Evolutionary conservation across 2,329 filamentous ascomycete species (phyloP).

Genomic region (Teratosphaeria pseudoeucalypti): DNA sequence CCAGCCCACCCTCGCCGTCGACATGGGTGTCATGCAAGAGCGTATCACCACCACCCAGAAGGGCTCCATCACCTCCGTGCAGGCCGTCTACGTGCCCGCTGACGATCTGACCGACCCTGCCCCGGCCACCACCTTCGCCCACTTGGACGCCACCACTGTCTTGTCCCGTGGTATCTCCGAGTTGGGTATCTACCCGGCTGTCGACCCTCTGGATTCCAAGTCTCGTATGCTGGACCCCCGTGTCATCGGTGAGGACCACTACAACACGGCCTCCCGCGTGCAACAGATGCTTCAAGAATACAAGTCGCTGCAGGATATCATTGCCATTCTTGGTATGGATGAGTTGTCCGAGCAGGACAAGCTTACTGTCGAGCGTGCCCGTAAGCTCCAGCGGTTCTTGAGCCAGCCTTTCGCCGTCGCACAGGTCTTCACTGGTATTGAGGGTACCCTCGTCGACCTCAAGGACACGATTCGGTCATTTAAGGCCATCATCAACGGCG

Average conservation of each 20-base stretch:
- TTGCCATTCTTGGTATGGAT: conserved; percentile 99
- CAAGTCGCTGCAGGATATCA: conserved; percentile 99
- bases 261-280: conserved; percentile 84
- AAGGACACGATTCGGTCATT: conserved; percentile 98
- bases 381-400: conserved; percentile 99
- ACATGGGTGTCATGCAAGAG: conserved; percentile 99
- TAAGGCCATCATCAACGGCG: conserved; percentile 92
- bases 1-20: conserved; percentile 94
- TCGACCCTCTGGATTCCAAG: conserved; percentile 99
- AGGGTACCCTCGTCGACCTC: conserved; percentile 92
- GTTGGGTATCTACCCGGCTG: conserved; percentile 99
- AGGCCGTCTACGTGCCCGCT: conserved; percentile 99
- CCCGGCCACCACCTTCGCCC: conserved; percentile 97
- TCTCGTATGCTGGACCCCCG: conserved; percentile 99
- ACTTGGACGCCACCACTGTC: conserved; percentile 99
- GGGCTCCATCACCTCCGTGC: conserved; percentile 99
- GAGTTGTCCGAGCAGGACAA: conserved; percentile 98
- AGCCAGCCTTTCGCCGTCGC: conserved; percentile 94
- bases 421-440: conserved; percentile 81
- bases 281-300: conserved; percentile 99
- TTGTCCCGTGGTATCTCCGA: conserved; percentile 99
- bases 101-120: conserved; percentile 99
- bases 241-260: conserved; percentile 97
- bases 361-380: conserved; percentile 99
- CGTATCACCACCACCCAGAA: conserved; percentile 99